Evolutionary conservation across 2,329 filamentous ascomycete genomes (phyloP).

Genomic region (Alternaria rosae): DNA sequence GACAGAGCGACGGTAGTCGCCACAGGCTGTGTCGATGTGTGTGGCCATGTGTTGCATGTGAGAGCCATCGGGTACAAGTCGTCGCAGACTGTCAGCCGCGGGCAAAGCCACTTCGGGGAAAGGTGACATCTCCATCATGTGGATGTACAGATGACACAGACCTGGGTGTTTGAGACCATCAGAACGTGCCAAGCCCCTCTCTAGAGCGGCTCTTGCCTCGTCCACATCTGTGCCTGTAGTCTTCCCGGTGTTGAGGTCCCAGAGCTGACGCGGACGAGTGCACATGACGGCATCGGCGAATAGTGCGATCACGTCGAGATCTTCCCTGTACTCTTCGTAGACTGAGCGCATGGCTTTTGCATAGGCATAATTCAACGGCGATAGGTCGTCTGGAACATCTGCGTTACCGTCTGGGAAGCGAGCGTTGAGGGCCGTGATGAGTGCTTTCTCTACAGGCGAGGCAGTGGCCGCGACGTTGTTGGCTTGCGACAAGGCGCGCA

Average conservation of each 20-base stretch:
- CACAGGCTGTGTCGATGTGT: conserved; percentile 8
- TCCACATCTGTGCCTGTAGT: conserved; percentile 46
- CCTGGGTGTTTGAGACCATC: conserved; percentile 1
- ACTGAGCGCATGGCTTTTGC: conserved; percentile 64
- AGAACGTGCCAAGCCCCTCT: neutral
- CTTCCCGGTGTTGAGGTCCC: conserved; percentile 63
- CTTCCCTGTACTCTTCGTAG: conserved; percentile 58
- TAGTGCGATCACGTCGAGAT: conserved; percentile 66
- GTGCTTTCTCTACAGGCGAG: neutral
- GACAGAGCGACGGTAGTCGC: conserved; percentile 8
- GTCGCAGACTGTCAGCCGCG: conserved; percentile 6
- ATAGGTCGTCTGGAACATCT: neutral
- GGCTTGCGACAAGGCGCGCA: conserved; percentile 41
- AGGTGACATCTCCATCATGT: conserved; percentile 12
- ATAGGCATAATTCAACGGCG: conserved; percentile 58
- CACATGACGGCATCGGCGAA: conserved; percentile 70
- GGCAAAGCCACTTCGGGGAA: conserved; percentile 3
- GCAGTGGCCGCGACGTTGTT: neutral
- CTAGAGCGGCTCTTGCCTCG: neutral
- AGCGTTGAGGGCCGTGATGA: neutral
- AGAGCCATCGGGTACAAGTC: conserved; percentile 10
- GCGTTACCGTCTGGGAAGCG: neutral
- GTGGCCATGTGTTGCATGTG: conserved; percentile 15
- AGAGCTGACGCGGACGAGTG: conserved; percentile 66
- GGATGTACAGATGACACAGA: conserved; percentile 14